These are phyloP conservation scores for Reticulascus tulasneorum DNA, from an alignment of 2,329 filamentous ascomycete genomes.

Conservation along the genomic window DNA sequence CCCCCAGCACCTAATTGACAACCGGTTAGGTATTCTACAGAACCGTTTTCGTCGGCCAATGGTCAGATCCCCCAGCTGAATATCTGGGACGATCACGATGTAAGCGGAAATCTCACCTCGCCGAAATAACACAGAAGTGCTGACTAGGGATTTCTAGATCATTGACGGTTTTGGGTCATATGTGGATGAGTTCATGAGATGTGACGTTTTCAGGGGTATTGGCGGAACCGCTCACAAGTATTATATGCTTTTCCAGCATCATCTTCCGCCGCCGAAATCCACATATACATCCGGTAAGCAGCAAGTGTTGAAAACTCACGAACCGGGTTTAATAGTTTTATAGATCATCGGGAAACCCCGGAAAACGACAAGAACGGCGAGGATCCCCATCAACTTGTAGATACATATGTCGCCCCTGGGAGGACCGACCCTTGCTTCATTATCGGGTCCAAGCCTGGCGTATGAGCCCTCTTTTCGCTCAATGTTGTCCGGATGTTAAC, in stretches of 20 bases:
- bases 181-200: slow-evolving; percentile 88
- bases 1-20: too few species aligned
- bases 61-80: slow-evolving; percentile 94
- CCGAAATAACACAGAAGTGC: not conserved
- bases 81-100: slow-evolving; percentile 94
- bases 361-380: slow-evolving; percentile 23
- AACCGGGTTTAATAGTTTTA: slow-evolving; percentile 24
- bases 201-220: slow-evolving; percentile 85
- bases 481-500: slow-evolving; percentile 52
- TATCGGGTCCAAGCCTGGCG: slow-evolving; percentile 68
- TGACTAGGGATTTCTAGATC: slow-evolving; percentile 53
- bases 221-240: slow-evolving; percentile 95
- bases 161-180: slow-evolving; percentile 95
- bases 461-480: slow-evolving; percentile 49
- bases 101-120: slow-evolving; percentile 41
- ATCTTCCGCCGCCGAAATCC: slow-evolving; percentile 76
- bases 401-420: slow-evolving; percentile 65
- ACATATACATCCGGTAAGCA: slow-evolving; percentile 75
- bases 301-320: too few species aligned
- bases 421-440: slow-evolving; percentile 69
- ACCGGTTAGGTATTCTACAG: slow-evolving; percentile 63
- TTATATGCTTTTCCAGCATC: slow-evolving; percentile 97
- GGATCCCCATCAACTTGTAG: slow-evolving; percentile 63
- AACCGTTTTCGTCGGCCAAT: slow-evolving; percentile 80
- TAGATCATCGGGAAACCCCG: slow-evolving; percentile 13